Conservation (phyloP, 2,329 filamentous ascomycete species). For the Didymella segeticola region DNA sequence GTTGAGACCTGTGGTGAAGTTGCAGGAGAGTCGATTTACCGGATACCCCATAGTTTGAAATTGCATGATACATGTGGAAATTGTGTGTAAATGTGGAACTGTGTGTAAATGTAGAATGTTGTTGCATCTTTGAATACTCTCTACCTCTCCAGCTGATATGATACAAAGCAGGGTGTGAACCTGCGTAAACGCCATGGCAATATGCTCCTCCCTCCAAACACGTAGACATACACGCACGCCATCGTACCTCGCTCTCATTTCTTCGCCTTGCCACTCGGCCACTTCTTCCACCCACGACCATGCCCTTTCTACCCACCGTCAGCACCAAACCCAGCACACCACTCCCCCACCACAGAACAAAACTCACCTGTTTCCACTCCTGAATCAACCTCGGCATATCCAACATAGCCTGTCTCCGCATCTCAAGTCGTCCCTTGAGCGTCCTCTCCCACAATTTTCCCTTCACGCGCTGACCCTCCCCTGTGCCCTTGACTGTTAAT, state of each 20-base stretch:
- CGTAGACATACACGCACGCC: slow-evolving; percentile 25
- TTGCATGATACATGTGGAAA: slow-evolving; percentile 4
- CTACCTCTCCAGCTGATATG: slow-evolving; percentile 3
- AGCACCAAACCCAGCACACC: slow-evolving; percentile 39
- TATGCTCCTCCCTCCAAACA: slow-evolving; percentile 21
- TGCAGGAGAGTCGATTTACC: slow-evolving; percentile 2
- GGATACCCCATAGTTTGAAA: slow-evolving; percentile 6
- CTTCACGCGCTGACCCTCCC: slow-evolving; percentile 92
- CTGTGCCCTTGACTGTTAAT: slow-evolving; percentile 87
- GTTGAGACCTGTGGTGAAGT: not conserved
- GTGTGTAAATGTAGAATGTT: too few relatives aligned
- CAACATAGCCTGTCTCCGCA: slow-evolving; percentile 89
- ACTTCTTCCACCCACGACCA: slow-evolving; percentile 77
- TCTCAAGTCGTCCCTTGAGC: slow-evolving; percentile 82
- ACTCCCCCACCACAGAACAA: too few relatives aligned
- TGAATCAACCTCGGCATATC: slow-evolving; percentile 92
- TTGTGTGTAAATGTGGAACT: too few relatives aligned
- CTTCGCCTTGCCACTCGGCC: slow-evolving; percentile 59
- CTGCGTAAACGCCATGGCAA: slow-evolving; percentile 21
- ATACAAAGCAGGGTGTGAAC: slow-evolving; percentile 13
- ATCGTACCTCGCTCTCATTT: too few relatives aligned
- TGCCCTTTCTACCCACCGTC: slow-evolving; percentile 65
- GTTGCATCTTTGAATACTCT: not conserved
- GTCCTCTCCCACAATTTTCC: slow-evolving; percentile 92
- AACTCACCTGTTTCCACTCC: slow-evolving; percentile 86